Base-by-base conservation (phyloP, 2,329 filamentous ascomycete genomes). In the Colletotrichum gigasporum region DNA sequence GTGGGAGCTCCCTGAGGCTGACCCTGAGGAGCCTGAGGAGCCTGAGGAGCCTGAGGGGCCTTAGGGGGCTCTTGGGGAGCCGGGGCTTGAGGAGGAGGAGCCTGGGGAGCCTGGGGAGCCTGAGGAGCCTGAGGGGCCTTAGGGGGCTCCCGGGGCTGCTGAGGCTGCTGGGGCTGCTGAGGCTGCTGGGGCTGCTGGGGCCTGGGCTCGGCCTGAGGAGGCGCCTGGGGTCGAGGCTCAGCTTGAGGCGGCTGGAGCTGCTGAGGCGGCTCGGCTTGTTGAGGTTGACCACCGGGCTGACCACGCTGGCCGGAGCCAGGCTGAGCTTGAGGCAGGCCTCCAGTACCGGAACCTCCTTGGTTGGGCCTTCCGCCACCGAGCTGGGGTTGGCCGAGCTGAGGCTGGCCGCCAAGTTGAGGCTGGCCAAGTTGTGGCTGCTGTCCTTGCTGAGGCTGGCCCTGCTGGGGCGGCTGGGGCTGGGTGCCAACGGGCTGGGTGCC, bases 401-500 rank as follows among this genome's bases (percentile, higher is more conserved):
- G 52, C 24, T 47, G 53, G 1, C 53, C 51, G 20, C 30, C 32
- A 20, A 41, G 34, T 5, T 34, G 16, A 8, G 52, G 52, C 8
- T 56, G 53, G 18, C 37, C 51, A 3, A n/a, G 16, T 54, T 16
- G 32, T 54, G 5, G 30, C 48, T n/a, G 37, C 30, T 42, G 47
- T 6, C 28, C 41, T 12, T 10, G 50, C 8, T 28, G 50, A 9
- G 20, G 51, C 18, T 42, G 20, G 9, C 50, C 56, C 9, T 64
- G 64, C 9, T 48, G 60, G 4, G 55, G 54, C 18, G 51, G 47
- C 48, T 35, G 44, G 7, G 63, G 52, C 34, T 67, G 57, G 7
- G n/a, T n/a, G n/a, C n/a, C n/a, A n/a, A n/a, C n/a, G n/a, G 59
- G 48, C 48, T 62, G 63, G 12, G 63, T 39, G 11, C 60, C 61